Evolutionary conservation across 1,284 basidiomycete genomes (phyloP), one percentile per base, ranked within the genome.

Genomic region (Cystobasidium pallidum): DNA sequence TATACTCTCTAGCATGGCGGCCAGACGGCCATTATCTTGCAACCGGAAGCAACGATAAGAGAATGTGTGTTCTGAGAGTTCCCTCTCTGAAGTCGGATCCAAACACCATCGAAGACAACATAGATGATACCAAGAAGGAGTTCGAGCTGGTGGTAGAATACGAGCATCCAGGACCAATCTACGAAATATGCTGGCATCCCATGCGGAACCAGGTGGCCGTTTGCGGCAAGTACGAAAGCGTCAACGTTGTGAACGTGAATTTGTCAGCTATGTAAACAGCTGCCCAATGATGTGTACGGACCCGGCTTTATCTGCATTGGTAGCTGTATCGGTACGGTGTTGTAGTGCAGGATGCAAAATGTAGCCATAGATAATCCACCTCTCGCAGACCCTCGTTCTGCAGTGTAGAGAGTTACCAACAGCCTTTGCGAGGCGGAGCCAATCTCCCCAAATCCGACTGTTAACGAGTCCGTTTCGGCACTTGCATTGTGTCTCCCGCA

Each of bases 181-280:
- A 78, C 70, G 77, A 79, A 54, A 43, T 78, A 21, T 65, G 73
- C 3, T 79, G 77, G 77, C 74, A 78, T 43, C 76, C 77, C 15
- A 72, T 62, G 17, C 75, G 77, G 0, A 64, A 62, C n/a, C 76
- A 77, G 52, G 67, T 79, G 4, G 77, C 78, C 17, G 76, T 78
- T 2, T 76, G 74, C 6, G 78, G 78, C 3, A 55, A 73, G 28
- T 47, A 54, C 3, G 68, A 73, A 30, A 70, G 75, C 30, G 76
- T 77, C 15, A 77, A 70, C 1, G 74, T 75, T 8, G 75, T 78
- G 10, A 71, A 67, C 26, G 68, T 78, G 28, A 74, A 75, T 41
- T 28, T 64, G 0, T 26, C 39, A 19, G 30, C 54, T 2, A 24
- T 36, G 36, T 6, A 39, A 13, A 39, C 36, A 39, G 36, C 36